phyloP scores from a whole-genome alignment of 208 protist genomes.

The Naegleria gruberi region DNA sequence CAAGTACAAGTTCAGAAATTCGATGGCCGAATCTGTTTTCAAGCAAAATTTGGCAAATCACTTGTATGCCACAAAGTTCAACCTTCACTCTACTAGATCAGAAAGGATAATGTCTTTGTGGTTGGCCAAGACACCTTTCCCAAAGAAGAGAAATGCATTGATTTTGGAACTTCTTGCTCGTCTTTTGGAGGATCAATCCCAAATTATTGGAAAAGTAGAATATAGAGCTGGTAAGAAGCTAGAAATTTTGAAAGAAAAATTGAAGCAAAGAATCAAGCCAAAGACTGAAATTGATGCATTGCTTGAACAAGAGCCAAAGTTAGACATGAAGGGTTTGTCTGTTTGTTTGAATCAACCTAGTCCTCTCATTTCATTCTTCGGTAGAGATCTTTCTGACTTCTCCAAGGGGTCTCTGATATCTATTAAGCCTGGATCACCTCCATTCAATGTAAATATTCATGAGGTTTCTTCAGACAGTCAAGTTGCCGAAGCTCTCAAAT shows the following conservation, averaged over 20 bases:
- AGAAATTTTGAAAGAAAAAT: neutral
- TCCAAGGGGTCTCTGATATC: neutral
- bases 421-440: neutral
- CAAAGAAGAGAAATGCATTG: neutral
- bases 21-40: neutral
- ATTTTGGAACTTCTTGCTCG: neutral
- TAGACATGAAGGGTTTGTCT: neutral
- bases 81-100: neutral
- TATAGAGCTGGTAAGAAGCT: neutral
- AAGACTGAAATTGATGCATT: neutral
- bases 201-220: neutral
- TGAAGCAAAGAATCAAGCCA: neutral
- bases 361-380: neutral
- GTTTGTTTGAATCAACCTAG: neutral
- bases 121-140: neutral
- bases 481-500: neutral
- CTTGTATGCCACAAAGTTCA: neutral
- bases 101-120: neutral
- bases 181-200: neutral
- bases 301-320: neutral
- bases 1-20: neutral
- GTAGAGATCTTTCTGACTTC: neutral
- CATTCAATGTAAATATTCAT: neutral
- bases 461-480: neutral
- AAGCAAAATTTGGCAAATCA: neutral